phyloP scores from a whole-genome alignment of 192 early-diverging fungal genomes.

The Phycomyces nitens region DNA sequence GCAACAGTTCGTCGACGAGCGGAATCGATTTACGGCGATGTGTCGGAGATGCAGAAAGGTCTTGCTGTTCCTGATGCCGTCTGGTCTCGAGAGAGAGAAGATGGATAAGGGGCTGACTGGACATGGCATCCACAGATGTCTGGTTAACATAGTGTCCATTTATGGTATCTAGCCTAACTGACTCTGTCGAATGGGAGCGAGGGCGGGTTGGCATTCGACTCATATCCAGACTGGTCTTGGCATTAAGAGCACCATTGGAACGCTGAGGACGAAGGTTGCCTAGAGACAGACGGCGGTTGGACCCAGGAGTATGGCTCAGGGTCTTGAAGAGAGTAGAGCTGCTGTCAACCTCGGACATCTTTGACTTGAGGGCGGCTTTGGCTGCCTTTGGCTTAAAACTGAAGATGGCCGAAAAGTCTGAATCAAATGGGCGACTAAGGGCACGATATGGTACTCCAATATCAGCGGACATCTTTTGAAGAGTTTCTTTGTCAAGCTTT shows the following conservation, averaged over 20 bases:
- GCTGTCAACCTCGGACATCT: neutral
- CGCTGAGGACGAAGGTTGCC: neutral
- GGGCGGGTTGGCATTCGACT: neutral
- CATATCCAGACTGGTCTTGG: neutral
- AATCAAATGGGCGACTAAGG: constrained; percentile 28
- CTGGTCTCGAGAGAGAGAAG: constrained; percentile 26
- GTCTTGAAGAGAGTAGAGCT: neutral
- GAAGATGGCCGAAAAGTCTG: constrained; percentile 29
- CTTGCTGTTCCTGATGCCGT: neutral
- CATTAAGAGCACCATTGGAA: neutral
- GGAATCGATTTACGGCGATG: neutral
- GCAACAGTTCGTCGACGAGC: constrained; percentile 4
- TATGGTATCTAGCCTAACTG: neutral
- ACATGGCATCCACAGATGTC: constrained; percentile 7
- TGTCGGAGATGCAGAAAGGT: neutral
- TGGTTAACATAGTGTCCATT: neutral
- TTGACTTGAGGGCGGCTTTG: neutral
- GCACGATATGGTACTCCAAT: constrained; percentile 29
- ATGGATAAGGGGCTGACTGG: constrained; percentile 19
- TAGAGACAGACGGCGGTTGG: constrained; percentile 6
- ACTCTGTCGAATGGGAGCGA: constrained; percentile 6
- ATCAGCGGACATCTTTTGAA: constrained; percentile 27
- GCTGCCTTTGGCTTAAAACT: constrained; percentile 27
- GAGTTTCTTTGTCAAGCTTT: constrained; percentile 24
- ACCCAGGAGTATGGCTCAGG: neutral